A percentile compares a stretch with the other conserved stretches of the same genome.
Evolutionary conservation across 805 yeast genomes (phyloP).

Genomic region (Metschnikowia rubicola): DNA sequence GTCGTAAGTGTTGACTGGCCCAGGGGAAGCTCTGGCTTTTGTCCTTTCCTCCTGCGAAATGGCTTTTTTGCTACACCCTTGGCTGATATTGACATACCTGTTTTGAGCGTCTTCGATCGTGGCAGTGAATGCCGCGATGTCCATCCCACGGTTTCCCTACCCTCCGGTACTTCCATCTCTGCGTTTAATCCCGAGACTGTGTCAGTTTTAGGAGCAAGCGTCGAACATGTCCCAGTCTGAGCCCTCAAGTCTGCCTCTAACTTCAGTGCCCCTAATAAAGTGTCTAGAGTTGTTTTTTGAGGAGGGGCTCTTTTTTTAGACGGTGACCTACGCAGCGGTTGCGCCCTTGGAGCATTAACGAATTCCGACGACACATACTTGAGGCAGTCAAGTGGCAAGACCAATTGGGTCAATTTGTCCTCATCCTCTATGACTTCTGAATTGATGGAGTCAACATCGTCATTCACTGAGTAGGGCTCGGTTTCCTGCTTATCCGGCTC

Average conservation of each 20-base stretch:
- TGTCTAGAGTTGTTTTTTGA: constrained; percentile 29
- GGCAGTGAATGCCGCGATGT: too few species aligned
- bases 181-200: too few species aligned
- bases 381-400: constrained; percentile 21
- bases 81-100: too few species aligned
- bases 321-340: constrained; percentile 13
- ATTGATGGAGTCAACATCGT: background rate
- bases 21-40: constrained; percentile 9
- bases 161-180: too few species aligned
- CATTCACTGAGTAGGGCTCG: background rate
- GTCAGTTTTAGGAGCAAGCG: too few species aligned
- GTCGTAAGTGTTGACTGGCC: constrained; percentile 20
- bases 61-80: constrained; percentile 2
- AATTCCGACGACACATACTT: constrained; percentile 13
- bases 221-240: too few species aligned
- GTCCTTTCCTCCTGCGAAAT: constrained; percentile 6
- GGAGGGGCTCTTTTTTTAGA: constrained; percentile 16
- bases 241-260: too few species aligned
- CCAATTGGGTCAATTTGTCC: constrained; percentile 8
- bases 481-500: background rate
- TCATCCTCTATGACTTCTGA: constrained; percentile 6
- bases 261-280: constrained; percentile 8
- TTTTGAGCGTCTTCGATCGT: too few species aligned
- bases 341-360: constrained; percentile 13
- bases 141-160: too few species aligned